Base-by-base conservation (phyloP, 495 filamentous ascomycete genomes). In the Xylaria longipes region DNA sequence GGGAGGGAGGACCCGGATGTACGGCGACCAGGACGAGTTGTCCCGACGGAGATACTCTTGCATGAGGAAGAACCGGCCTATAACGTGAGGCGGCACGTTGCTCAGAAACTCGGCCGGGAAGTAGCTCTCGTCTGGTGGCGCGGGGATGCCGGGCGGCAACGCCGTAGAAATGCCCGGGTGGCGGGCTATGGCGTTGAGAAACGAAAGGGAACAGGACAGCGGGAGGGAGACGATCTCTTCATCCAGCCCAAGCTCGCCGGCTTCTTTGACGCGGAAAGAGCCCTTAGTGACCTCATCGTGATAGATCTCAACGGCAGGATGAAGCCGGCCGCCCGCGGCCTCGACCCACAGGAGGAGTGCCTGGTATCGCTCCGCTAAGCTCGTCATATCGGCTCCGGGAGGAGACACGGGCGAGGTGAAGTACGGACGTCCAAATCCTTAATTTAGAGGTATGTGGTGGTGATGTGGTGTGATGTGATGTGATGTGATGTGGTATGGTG, bases 21-120 rank as follows among this genome's bases (percentile, higher is more conserved):
- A 89, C 15, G 82, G 79, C 74, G 75, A 82, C 87, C 87, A 89
- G 60, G 80, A 80, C 0, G 85, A 87, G n/a, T 80, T 63, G 37
- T 80, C 70, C 8, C 80, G 79, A 57, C 82, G 77, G 31, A 89
- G 81, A 72, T 83, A 84, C 72, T 87, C 72, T 66, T 85, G 79
- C 61, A 85, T 79, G 37, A 87, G 78, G 39, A 85, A 84, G 74
- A 86, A 84, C 7, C 84, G 82, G 63, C 84, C 84, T 43, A 83
- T 72, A 60, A 87, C 84, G 65, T 86, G 79, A 0, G 84, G 82
- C 12, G 83, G 84, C 31, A 76, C 65, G 0, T 71, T 67, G 7
- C 72, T 52, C 71, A 85, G 74, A 73, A 87, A 85, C 27, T 75
- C 69, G 4, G 64, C 27, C 5, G 84, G 82, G 45, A 87, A 85